Percentiles rank a stretch among this genome's conserved stretches.
phyloP scores from a whole-genome alignment of 805 yeast species.

The Saccharomyces kudriavzevii region DNA sequence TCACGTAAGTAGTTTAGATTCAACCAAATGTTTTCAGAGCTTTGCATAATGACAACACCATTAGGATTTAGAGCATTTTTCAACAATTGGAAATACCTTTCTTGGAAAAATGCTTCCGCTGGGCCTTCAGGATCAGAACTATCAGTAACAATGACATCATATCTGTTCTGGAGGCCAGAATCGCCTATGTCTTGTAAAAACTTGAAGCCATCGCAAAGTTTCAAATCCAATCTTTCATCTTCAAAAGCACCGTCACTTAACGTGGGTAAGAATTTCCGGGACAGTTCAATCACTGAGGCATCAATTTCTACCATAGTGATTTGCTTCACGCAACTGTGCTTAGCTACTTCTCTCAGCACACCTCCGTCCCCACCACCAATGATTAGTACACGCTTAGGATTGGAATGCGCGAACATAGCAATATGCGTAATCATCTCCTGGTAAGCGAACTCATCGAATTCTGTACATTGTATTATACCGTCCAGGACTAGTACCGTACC shows the following conservation, averaged over 20 bases:
- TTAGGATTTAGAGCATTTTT: conserved; percentile 51
- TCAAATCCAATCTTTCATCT: conserved; percentile 58
- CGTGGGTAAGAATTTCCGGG: conserved; percentile 63
- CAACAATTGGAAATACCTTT: conserved; percentile 63
- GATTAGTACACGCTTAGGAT: conserved; percentile 70
- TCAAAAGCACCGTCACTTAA: conserved; percentile 62
- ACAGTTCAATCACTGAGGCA: conserved; percentile 64
- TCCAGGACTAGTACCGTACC: conserved; percentile 87
- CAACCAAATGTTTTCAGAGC: conserved; percentile 70
- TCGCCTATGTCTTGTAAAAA: conserved; percentile 41
- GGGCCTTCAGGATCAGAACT: conserved; percentile 96
- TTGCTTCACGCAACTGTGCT: conserved; percentile 54
- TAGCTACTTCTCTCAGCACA: conserved; percentile 78
- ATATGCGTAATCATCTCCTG: conserved; percentile 87
- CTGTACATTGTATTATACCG: conserved; percentile 87
- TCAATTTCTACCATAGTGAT: conserved; percentile 87
- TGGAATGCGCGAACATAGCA: conserved; percentile 68
- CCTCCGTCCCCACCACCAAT: conserved; percentile 98
- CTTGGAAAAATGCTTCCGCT: conserved; percentile 81
- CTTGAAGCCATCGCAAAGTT: conserved; percentile 78
- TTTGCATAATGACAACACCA: conserved; percentile 73
- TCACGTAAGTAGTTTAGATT: conserved; percentile 45
- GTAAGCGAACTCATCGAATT: conserved; percentile 86
- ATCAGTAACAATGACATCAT: conserved; percentile 82
- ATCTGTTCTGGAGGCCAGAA: conserved; percentile 37